Evolutionary conservation across 2,329 filamentous ascomycete species (phyloP).

Genomic region (Epichloe glyceriae): DNA sequence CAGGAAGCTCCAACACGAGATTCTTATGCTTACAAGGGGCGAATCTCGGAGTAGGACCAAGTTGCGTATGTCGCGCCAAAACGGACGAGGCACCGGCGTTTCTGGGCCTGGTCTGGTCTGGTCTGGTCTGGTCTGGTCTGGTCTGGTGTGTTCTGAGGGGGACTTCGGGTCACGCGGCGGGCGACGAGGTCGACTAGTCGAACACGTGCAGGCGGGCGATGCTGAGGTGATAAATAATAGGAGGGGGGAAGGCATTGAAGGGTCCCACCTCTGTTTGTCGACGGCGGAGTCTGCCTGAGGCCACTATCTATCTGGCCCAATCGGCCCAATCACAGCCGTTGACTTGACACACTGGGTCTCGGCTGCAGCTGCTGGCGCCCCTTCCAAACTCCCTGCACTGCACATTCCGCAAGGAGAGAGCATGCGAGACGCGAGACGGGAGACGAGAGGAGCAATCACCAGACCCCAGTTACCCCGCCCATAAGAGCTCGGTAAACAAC

Average conservation of each 20-base stretch:
- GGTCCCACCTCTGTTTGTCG: background rate
- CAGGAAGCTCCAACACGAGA: slow-evolving; percentile 4
- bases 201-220: slow-evolving; percentile 9
- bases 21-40: slow-evolving; percentile 17
- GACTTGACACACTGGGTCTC: background rate
- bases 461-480: too few relatives aligned
- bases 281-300: slow-evolving; percentile 6
- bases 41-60: slow-evolving; percentile 3
- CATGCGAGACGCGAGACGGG: background rate
- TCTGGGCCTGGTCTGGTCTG: background rate
- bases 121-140: background rate
- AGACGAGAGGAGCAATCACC: background rate
- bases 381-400: background rate
- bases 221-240: slow-evolving; percentile 6
- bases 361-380: background rate
- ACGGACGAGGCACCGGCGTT: slow-evolving; percentile 1
- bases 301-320: background rate
- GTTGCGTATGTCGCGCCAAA: slow-evolving; percentile 3
- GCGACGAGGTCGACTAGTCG: slow-evolving; percentile 6
- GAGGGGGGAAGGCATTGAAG: background rate
- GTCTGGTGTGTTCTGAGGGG: too few relatives aligned
- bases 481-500: too few relatives aligned
- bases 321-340: slow-evolving; percentile 6
- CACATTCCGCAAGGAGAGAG: background rate
- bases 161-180: slow-evolving; percentile 9